These are phyloP conservation scores for Russula ochroleuca DNA, from an alignment of 768 basidiomycete species.

Conservation along the genomic window DNA sequence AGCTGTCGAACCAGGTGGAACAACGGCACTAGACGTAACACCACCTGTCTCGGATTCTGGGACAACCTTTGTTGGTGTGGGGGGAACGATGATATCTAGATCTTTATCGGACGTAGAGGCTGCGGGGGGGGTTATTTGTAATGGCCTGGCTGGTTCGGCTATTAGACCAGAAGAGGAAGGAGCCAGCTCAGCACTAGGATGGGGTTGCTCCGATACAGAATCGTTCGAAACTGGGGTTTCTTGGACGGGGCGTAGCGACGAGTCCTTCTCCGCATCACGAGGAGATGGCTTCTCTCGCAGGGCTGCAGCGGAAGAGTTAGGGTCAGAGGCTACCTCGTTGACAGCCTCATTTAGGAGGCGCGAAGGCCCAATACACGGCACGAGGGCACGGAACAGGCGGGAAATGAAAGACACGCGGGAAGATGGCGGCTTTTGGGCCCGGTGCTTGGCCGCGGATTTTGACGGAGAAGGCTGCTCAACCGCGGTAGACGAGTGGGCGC, in stretches of 20 bases:
- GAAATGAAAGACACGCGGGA: conserved; percentile 54
- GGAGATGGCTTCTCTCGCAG: conserved; percentile 32
- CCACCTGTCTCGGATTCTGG: conserved; percentile 79
- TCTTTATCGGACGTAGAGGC: conserved; percentile 32
- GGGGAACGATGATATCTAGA: conserved; percentile 41
- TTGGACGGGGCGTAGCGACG: conserved; percentile 25
- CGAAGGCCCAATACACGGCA: conserved; percentile 62
- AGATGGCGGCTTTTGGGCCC: conserved; percentile 32
- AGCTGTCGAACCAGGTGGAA: conserved; percentile 81
- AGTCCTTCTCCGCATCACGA: conserved; percentile 29
- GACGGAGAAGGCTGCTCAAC: conserved; percentile 29
- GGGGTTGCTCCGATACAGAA: conserved; percentile 24
- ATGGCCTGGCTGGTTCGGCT: conserved; percentile 27
- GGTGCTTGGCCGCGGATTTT: conserved; percentile 26
- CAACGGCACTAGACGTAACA: conserved; percentile 87
- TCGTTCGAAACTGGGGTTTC: conserved; percentile 28
- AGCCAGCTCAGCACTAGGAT: conserved; percentile 9
- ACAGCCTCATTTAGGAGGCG: conserved; percentile 43
- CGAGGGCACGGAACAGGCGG: conserved; percentile 54
- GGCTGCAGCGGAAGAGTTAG: conserved; percentile 26
- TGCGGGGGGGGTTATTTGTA: conserved; percentile 29
- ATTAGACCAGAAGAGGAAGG: conserved; percentile 8
- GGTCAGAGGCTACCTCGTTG: conserved; percentile 32
- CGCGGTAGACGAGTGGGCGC: conserved; percentile 35
- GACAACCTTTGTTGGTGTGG: conserved; percentile 48